Percentiles rank a stretch among this genome's conserved stretches.
These are phyloP conservation scores for Thelephora terrestris DNA, from an alignment of 1,284 basidiomycete genomes.

Conservation along the genomic window DNA sequence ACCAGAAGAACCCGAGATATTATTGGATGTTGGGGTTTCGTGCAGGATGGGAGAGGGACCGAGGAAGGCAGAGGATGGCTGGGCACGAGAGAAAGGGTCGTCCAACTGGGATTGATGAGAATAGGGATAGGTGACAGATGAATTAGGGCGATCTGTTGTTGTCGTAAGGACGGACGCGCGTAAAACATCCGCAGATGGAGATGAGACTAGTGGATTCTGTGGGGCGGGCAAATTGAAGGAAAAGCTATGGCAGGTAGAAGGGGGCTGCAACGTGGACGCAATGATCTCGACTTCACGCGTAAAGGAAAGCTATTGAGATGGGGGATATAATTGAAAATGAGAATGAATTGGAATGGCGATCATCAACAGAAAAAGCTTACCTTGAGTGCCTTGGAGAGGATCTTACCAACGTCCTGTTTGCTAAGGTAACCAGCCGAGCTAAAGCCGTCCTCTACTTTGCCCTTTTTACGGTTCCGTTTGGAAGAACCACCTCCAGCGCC, in stretches of 20 bases:
- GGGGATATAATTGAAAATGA: background rate
- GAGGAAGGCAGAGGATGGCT: conserved; percentile 63
- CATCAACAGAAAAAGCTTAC: conserved; percentile 27
- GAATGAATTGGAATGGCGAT: background rate
- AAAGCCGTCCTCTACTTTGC: conserved; percentile 38
- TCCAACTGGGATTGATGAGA: conserved; percentile 42
- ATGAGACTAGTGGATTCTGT: conserved; percentile 59
- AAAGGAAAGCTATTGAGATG: conserved; percentile 58
- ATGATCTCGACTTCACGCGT: conserved; percentile 92
- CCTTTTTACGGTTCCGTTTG: conserved; percentile 56
- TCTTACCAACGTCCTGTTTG: conserved; percentile 78
- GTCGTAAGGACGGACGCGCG: conserved; percentile 61
- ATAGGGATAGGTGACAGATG: conserved; percentile 50
- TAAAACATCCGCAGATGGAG: conserved; percentile 58
- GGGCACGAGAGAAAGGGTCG: conserved; percentile 60
- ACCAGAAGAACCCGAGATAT: conserved; percentile 11
- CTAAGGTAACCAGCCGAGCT: conserved; percentile 65
- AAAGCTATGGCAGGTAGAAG: conserved; percentile 89
- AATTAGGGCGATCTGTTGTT: conserved; percentile 30
- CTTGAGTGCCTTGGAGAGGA: conserved; percentile 86
- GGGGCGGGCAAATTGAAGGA: conserved; percentile 75
- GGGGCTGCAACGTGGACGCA: conserved; percentile 83
- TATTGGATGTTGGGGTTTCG: conserved; percentile 8
- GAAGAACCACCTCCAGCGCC: conserved; percentile 52
- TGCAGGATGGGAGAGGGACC: conserved; percentile 47